phyloP scores from a whole-genome alignment of 1,284 basidiomycete species.

The Phellinidium pouzarii region DNA sequence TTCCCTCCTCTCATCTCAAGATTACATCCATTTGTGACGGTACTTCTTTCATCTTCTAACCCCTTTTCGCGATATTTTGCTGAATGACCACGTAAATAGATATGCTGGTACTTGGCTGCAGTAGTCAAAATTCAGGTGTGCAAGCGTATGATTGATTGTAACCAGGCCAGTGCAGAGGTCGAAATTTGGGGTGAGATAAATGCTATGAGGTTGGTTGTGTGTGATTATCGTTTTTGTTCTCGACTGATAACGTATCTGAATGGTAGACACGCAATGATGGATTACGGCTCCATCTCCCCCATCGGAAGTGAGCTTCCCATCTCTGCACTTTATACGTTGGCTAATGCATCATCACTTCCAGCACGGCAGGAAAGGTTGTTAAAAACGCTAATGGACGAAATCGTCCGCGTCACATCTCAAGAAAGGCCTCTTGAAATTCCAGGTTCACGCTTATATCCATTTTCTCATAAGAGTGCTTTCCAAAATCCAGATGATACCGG shows the following conservation, averaged over 20 bases:
- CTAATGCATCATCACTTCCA: conserved; percentile 27
- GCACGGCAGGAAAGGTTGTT: conserved; percentile 73
- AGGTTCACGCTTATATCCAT: conserved; percentile 64
- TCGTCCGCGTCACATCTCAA: conserved; percentile 73
- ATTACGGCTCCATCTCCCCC: conserved; percentile 70
- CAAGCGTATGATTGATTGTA: conserved; percentile 74
- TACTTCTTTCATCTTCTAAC: conserved; percentile 31
- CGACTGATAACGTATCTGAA: neutral
- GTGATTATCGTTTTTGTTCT: neutral
- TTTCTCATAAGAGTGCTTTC: conserved; percentile 64
- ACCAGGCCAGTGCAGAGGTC: conserved; percentile 61
- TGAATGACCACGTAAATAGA: conserved; percentile 35
- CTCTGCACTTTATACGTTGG: conserved; percentile 7
- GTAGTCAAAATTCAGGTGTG: conserved; percentile 78
- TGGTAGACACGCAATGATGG: conserved; percentile 68
- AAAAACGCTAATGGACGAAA: conserved; percentile 78
- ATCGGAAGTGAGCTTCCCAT: conserved; percentile 60
- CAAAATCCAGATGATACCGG: conserved; percentile 5
- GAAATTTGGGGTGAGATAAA: conserved; percentile 82
- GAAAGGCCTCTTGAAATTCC: conserved; percentile 64
- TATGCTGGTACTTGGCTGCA: conserved; percentile 82
- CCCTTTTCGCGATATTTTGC: conserved; percentile 19
- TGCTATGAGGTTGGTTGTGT: conserved; percentile 49
- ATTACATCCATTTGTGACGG: conserved; percentile 73
- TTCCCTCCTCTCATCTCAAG: conserved; percentile 45